A percentile compares a stretch with the other conserved stretches of the same genome.
Conservation (phyloP, 345 rosid genomes). For the Linum usitatissimum region DNA sequence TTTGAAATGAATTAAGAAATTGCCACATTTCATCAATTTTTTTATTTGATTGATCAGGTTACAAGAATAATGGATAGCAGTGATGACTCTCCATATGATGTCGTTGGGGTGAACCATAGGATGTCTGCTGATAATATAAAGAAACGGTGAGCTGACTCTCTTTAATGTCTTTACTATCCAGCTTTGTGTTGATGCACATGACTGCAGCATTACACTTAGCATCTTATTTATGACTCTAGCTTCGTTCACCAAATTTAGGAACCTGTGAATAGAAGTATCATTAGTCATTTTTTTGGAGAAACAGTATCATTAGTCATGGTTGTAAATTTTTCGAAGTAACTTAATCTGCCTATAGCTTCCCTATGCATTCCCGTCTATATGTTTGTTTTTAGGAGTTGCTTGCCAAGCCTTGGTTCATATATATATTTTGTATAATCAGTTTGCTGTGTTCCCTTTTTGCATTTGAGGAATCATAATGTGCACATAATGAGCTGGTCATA, state of each 20-base stretch:
- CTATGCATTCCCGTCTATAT: not conserved
- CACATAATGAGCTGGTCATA: not conserved
- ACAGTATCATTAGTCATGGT: not conserved
- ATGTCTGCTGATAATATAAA: constrained; percentile 67
- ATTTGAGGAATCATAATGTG: not conserved
- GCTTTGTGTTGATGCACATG: not conserved
- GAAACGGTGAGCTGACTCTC: constrained; percentile 47
- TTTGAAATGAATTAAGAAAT: not conserved
- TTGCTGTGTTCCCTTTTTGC: not conserved
- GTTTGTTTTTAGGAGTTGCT: not conserved
- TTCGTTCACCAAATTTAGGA: constrained; percentile 3
- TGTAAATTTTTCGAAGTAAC: not conserved
- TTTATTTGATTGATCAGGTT: constrained; percentile 36
- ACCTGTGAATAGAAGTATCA: not conserved
- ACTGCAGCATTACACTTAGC: not conserved
- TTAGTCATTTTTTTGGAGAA: no score
- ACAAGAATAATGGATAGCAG: constrained; percentile 77
- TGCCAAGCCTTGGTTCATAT: not conserved
- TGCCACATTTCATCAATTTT: constrained; percentile 11
- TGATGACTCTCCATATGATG: constrained; percentile 57
- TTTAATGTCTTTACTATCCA: not conserved
- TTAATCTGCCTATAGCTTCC: not conserved
- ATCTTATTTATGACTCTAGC: not conserved
- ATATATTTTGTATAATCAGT: no score
- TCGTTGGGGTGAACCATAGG: constrained; percentile 63